Percentiles rank a stretch among this genome's conserved stretches.
These are phyloP conservation scores for Dendrobium nobile DNA, from an alignment of 106 monocot genomes.

Conservation along the genomic window DNA sequence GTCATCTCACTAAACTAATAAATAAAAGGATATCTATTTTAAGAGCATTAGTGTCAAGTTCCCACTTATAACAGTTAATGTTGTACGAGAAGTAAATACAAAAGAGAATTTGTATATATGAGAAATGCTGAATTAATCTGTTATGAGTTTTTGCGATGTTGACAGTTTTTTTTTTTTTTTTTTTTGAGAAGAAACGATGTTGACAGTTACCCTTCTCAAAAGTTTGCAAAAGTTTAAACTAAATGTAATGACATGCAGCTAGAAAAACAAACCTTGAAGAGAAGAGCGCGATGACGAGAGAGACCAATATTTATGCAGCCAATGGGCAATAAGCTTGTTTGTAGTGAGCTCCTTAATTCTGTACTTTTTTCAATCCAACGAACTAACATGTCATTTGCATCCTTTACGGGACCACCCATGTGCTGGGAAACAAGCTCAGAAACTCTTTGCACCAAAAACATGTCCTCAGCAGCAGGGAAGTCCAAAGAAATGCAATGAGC, in stretches of 20 bases:
- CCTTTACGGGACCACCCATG: slow-evolving; percentile 91
- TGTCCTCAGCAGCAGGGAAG: slow-evolving; percentile 39
- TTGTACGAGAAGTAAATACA: background rate
- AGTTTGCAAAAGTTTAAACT: background rate
- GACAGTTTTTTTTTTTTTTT: background rate
- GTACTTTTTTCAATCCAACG: slow-evolving; percentile 83
- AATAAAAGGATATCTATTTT: background rate
- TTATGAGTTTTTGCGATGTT: background rate
- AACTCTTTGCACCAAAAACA: slow-evolving; percentile 71
- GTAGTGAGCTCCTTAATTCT: slow-evolving; percentile 57
- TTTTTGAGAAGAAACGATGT: background rate
- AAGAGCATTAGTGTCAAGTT: background rate
- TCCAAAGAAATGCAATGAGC: slow-evolving; percentile 77
- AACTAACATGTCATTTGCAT: slow-evolving; percentile 74
- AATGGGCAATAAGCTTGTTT: slow-evolving; percentile 86
- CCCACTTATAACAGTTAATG: background rate
- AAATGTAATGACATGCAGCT: background rate
- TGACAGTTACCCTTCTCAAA: background rate
- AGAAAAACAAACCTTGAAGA: slow-evolving; percentile 74
- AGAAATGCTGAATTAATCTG: background rate
- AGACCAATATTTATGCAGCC: slow-evolving; percentile 79
- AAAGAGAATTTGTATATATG: background rate
- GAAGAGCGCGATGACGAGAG: slow-evolving; percentile 87
- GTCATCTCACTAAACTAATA: background rate
- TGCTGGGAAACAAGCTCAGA: slow-evolving; percentile 85